Base-by-base conservation (phyloP, 164 flowering plant species). In the Nelumbo lutea region DNA sequence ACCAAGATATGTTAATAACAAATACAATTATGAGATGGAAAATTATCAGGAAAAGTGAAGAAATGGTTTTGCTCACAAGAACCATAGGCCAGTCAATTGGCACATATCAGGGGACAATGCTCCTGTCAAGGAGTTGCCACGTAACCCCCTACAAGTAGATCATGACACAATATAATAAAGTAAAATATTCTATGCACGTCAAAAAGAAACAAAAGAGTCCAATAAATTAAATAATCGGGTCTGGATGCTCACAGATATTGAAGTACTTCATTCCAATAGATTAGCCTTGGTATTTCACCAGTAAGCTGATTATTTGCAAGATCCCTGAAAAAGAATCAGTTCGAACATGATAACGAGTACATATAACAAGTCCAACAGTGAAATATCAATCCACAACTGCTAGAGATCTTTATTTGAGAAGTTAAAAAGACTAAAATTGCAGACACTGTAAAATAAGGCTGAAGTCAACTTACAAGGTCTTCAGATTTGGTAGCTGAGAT, bases 221-320 rank as follows among this genome's bases (percentile, higher is more conserved):
- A 58, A 5, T 38, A 14, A 39, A 48, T 5, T 4, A 9, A 0
- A 52, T 2, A 9, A 41, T 5, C 9, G 15, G 8, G 11, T 1
- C 58, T 45, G 39, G 38, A 5, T 6, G 77, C 93, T 87, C 72
- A 93, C 98, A 93, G 84, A 47, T 90, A 93, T 59, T 93, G 96
- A 77, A 93, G 69, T 1, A 91, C 96, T 86, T 93, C 97, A 80
- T 93, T 91, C 97, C 98, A 90, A 65, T 91, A 93, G 27, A 93
- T 81, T 42, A 93, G 76, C 70, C 96, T 84, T 3, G 98, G 97
- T 57, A 93, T 90, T 67, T 93, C 97, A 15, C 97, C 97, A 0
- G 81, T 80, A 8, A 93, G 86, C 81, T 81, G 90, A 78, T 91
- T 93, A 53, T 77, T 77, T n/a, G 98, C 98, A 77, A 93, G 96